phyloP scores from a whole-genome alignment of 23 red algal genomes.

The Gracilaria gracilis region DNA sequence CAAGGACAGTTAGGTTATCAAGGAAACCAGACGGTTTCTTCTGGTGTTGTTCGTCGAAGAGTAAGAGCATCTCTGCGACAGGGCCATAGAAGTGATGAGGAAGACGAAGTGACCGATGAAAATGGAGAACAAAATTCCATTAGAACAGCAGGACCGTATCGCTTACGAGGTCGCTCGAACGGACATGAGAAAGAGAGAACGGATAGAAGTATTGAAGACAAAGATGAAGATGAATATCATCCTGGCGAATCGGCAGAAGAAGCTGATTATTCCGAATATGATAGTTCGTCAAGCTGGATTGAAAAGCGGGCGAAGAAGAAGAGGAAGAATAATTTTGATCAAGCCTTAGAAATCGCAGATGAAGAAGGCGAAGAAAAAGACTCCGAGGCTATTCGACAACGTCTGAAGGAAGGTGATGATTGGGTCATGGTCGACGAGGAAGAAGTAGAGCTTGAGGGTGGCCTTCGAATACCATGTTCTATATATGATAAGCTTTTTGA shows the following conservation, averaged over 20 bases:
- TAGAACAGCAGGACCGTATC: neutral
- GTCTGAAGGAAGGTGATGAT: constrained; percentile 36
- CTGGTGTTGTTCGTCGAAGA: constrained; percentile 7
- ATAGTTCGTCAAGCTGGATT: neutral
- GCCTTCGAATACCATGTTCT: constrained; percentile 73
- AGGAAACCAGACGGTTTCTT: neutral
- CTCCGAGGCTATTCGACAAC: neutral
- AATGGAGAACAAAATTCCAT: neutral
- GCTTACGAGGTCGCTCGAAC: neutral
- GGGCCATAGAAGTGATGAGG: neutral
- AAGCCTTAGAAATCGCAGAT: neutral
- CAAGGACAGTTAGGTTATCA: constrained; percentile 26
- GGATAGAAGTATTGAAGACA: constrained; percentile 6
- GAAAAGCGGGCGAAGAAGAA: neutral
- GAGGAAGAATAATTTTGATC: neutral
- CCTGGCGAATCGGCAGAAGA: constrained; percentile 33
- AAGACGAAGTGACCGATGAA: neutral
- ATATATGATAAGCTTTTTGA: constrained; percentile 88
- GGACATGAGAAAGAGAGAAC: neutral
- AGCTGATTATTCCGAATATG: constrained; percentile 9
- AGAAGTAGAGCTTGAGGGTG: constrained; percentile 86
- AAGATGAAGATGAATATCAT: constrained; percentile 54
- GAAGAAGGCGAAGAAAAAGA: constrained; percentile 12
- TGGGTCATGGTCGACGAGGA: constrained; percentile 51
- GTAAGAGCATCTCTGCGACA: neutral